Base-by-base conservation (phyloP, 2,329 filamentous ascomycete species). In the Trichocomaceae sp. region DNA sequence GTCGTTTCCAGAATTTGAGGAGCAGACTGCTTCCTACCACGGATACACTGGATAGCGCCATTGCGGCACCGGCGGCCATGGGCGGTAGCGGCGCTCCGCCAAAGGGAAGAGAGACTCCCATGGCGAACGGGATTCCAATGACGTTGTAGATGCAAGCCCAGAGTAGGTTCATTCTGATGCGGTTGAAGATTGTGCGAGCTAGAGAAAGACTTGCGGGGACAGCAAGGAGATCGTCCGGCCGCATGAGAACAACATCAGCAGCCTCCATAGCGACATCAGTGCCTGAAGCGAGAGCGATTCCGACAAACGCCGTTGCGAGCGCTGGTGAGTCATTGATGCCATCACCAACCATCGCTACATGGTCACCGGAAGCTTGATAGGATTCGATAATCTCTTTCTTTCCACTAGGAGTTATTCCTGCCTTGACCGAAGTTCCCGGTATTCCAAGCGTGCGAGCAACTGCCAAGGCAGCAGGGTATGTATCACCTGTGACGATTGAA, bases 221-320 rank as follows among this genome's bases (percentile, higher is more conserved):
- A 63, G 92, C 88, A 76, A 97, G 88, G 3, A 99, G 81, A 64
- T 96, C 87, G 59, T 90, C 87, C 0, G 89, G 88, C 2, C 87
- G 85, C 92, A 99, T 99, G 53, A 99, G 84, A 15, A 99, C 93
- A 17, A 99, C 84, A 64, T 96, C 90, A 0, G 93, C 93, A 1
- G 93, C 93, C 74, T 97, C 93, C 84, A 99, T 95, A 49, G 93
- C 93, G 1, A 99, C 92, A 68, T 97, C 93, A 0, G 93, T 97
- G 55, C 93, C 93, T 7, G 86, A 90, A 5, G 89, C 82, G 72
- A 99, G 89, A 56, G 91, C 91, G 62, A 99, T 96, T 60, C 93
- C 93, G 26, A 97, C 84, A 62, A 95, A 85, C 10, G 93, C 91
- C 0, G 90, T 95, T 0, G 90, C 93, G 10, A 99, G 83, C 0